These are phyloP conservation scores for Sphaerostilbella broomeana DNA, from an alignment of 2,329 filamentous ascomycete genomes.

Conservation along the genomic window DNA sequence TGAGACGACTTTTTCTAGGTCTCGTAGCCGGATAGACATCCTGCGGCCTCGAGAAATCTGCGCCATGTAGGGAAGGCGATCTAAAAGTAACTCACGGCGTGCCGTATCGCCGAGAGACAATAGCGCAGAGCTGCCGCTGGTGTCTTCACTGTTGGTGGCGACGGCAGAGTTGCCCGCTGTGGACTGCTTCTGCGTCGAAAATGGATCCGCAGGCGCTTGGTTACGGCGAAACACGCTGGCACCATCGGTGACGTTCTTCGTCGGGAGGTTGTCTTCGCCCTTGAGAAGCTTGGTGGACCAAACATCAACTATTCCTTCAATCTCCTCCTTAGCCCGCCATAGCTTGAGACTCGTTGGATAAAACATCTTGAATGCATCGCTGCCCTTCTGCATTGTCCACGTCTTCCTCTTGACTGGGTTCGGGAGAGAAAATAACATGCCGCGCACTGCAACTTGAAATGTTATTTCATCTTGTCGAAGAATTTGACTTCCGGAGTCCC, in stretches of 20 bases:
- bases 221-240: slow-evolving; percentile 44
- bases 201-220: slow-evolving; percentile 25
- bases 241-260: slow-evolving; percentile 36
- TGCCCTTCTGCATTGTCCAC: slow-evolving; percentile 36
- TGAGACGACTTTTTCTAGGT: slow-evolving; percentile 61
- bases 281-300: slow-evolving; percentile 58
- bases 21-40: slow-evolving; percentile 39
- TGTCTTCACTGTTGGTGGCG: slow-evolving; percentile 14
- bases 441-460: slow-evolving; percentile 84
- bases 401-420: slow-evolving; percentile 72
- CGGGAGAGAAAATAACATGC: slow-evolving; percentile 77
- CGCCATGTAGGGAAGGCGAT: slow-evolving; percentile 80
- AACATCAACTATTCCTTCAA: slow-evolving; percentile 64
- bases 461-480: slow-evolving; percentile 89
- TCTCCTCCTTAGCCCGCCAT: slow-evolving; percentile 77
- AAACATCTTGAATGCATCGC: slow-evolving; percentile 79
- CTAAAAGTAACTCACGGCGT: slow-evolving; percentile 68
- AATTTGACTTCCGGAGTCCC: slow-evolving; percentile 60
- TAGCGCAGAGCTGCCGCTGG: slow-evolving; percentile 30
- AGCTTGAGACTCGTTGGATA: slow-evolving; percentile 80
- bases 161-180: slow-evolving; percentile 14
- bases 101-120: slow-evolving; percentile 59
- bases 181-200: slow-evolving; percentile 30
- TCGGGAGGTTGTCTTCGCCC: slow-evolving; percentile 38
- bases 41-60: slow-evolving; percentile 50